A percentile compares a stretch with the other conserved stretches of the same genome.
Evolutionary conservation across 306 rosid species (phyloP).

Genomic region (Boehmeria nivea): DNA sequence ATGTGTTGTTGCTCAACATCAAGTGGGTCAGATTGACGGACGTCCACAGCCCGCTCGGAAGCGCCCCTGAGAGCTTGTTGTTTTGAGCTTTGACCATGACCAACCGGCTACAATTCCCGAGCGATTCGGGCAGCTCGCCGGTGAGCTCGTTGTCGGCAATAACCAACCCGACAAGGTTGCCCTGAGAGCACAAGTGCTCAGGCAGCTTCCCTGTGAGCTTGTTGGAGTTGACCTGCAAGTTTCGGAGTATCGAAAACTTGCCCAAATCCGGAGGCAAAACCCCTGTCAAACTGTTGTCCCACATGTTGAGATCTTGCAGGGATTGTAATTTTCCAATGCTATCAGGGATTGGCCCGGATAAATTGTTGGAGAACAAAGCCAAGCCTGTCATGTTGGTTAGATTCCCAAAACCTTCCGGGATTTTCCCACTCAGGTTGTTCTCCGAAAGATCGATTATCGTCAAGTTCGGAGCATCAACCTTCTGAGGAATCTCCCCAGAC

Average conservation of each 20-base stretch:
- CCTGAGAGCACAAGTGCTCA: constrained; percentile 40
- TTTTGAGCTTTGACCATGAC: constrained; percentile 12
- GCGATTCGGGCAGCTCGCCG: constrained; percentile 57
- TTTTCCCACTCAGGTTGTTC: constrained; percentile 37
- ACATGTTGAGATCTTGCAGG: constrained; percentile 28
- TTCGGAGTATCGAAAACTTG: constrained; percentile 27
- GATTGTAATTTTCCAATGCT: constrained; percentile 51
- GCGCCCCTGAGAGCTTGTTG: constrained; percentile 43
- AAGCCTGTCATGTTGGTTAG: constrained; percentile 29
- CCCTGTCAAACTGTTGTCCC: constrained; percentile 47
- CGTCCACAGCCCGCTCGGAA: constrained; percentile 75
- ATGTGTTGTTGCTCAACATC: constrained; percentile 33
- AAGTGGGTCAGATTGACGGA: constrained; percentile 22
- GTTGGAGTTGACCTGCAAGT: constrained; percentile 33
- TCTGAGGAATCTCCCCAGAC: constrained; percentile 50
- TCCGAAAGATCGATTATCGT: constrained; percentile 35
- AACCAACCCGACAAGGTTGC: constrained; percentile 33
- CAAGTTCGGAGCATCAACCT: constrained; percentile 41
- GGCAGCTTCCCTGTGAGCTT: constrained; percentile 50
- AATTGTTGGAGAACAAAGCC: constrained; percentile 32
- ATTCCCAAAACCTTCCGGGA: constrained; percentile 57
- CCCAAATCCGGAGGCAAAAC: constrained; percentile 57
- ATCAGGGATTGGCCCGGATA: constrained; percentile 53
- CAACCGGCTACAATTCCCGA: constrained; percentile 48
- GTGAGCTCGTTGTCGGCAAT: constrained; percentile 38